Conservation (phyloP, 2,329 filamentous ascomycete species). For the Diaporthe ampelina region DNA sequence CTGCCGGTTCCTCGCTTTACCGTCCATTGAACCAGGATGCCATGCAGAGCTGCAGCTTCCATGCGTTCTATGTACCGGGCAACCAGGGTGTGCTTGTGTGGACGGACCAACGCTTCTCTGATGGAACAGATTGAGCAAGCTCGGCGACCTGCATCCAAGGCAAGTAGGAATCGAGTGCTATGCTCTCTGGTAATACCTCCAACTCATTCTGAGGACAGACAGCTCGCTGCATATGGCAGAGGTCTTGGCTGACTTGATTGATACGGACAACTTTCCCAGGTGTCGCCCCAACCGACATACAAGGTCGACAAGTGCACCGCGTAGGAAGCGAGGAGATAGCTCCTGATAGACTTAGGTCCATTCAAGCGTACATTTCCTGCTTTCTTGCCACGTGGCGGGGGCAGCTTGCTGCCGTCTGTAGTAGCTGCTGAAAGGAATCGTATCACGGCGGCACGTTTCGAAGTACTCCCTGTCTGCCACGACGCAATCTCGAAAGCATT, state of each 20-base stretch:
- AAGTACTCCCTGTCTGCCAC: conserved; percentile 23
- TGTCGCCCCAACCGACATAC: neutral
- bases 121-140: conserved; percentile 27
- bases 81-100: conserved; percentile 34
- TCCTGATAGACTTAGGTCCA: neutral
- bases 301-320: neutral
- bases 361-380: neutral
- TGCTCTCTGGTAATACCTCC: neutral
- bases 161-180: conserved; percentile 10
- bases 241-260: neutral
- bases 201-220: neutral
- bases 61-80: conserved; percentile 36
- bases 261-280: neutral
- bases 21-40: conserved; percentile 28
- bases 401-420: conserved; percentile 6
- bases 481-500: conserved; percentile 25
- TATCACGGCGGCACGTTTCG: conserved; percentile 32
- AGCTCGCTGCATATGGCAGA: conserved; percentile 6
- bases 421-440: conserved; percentile 6
- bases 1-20: conserved; percentile 9
- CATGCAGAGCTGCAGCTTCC: conserved; percentile 33
- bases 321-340: neutral
- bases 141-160: conserved; percentile 24
- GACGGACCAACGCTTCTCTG: conserved; percentile 15
- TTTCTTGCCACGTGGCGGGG: conserved; percentile 22